These are phyloP conservation scores for Cicer judaicum DNA, from an alignment of 306 rosid genomes.

Conservation along the genomic window DNA sequence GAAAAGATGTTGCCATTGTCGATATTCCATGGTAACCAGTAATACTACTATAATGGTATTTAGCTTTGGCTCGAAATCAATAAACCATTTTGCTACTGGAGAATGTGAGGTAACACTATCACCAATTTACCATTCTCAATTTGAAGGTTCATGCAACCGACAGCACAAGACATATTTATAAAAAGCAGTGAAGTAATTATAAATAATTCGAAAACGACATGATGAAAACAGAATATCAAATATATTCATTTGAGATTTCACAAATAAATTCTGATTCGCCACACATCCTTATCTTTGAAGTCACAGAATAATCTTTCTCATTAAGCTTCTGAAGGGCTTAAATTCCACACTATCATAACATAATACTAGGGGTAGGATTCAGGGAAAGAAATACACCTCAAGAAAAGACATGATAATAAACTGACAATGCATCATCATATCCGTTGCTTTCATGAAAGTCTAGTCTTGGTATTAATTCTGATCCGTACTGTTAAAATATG, in stretches of 20 bases:
- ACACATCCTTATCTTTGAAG: slow-evolving; percentile 36
- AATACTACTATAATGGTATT: neutral
- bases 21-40: neutral
- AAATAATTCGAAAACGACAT: slow-evolving; percentile 10
- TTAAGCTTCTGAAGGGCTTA: slow-evolving; percentile 35
- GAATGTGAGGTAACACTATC: neutral
- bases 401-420: slow-evolving; percentile 24
- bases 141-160: slow-evolving; percentile 38
- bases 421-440: slow-evolving; percentile 9
- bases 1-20: no score
- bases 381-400: neutral
- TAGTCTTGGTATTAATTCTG: slow-evolving; percentile 26
- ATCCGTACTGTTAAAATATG: neutral
- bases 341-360: neutral
- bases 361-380: neutral
- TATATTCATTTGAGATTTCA: slow-evolving; percentile 19
- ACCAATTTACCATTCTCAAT: slow-evolving; percentile 19
- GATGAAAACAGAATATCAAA: slow-evolving; percentile 40
- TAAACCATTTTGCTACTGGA: slow-evolving; percentile 13
- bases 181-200: slow-evolving; percentile 19
- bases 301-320: slow-evolving; percentile 22
- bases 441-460: neutral
- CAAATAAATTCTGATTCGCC: slow-evolving; percentile 39
- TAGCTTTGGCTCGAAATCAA: neutral
- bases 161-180: slow-evolving; percentile 21